phyloP scores from a whole-genome alignment of 495 filamentous ascomycete species.

The Aspergillus sclerotioniger region DNA sequence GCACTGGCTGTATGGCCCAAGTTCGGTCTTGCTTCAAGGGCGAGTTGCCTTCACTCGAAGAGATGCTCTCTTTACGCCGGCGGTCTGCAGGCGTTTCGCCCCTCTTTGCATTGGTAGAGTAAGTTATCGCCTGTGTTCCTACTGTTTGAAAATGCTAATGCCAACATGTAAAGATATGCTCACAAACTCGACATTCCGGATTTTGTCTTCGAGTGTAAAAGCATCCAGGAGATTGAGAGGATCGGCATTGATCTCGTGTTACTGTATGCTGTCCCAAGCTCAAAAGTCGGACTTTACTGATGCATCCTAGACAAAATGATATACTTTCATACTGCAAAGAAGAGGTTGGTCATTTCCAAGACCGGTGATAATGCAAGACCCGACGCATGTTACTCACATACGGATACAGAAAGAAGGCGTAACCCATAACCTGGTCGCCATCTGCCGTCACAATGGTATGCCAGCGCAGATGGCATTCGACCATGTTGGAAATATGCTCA shows the following conservation, averaged over 20 bases:
- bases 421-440: constrained; percentile 34
- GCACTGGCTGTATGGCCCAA: constrained; percentile 25
- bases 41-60: constrained; percentile 18
- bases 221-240: constrained; percentile 29
- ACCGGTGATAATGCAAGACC: neutral
- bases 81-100: constrained; percentile 29
- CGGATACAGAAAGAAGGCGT: constrained; percentile 25
- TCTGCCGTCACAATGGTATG: constrained; percentile 26
- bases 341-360: constrained; percentile 15
- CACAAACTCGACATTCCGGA: constrained; percentile 29
- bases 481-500: constrained; percentile 24
- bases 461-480: constrained; percentile 31
- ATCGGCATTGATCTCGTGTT: constrained; percentile 31
- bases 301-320: constrained; percentile 28
- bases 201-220: constrained; percentile 24
- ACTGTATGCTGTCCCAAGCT: constrained; percentile 18
- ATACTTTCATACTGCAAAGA: constrained; percentile 32
- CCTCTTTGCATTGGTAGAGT: constrained; percentile 33
- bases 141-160: neutral
- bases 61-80: constrained; percentile 24
- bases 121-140: neutral
- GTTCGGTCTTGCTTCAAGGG: constrained; percentile 19
- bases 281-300: neutral
- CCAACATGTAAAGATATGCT: constrained; percentile 20
- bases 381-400: neutral